These are phyloP conservation scores for Malbranchea zuffiana DNA, from an alignment of 2,329 filamentous ascomycete species.

Conservation along the genomic window DNA sequence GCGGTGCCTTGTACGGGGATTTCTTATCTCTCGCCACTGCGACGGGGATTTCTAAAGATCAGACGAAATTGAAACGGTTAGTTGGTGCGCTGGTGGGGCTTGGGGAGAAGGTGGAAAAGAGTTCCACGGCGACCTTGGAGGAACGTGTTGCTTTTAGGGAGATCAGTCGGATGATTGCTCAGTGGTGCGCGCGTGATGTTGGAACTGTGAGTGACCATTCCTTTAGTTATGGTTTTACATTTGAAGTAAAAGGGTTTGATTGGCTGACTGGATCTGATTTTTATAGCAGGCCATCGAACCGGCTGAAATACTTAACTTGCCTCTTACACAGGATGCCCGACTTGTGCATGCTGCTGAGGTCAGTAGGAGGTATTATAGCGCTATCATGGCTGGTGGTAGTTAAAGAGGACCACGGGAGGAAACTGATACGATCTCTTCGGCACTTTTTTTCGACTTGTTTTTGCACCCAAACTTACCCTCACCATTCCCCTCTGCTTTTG, in stretches of 20 bases:
- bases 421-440: background rate
- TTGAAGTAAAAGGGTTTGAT: too few species aligned
- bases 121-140: slow-evolving; percentile 37
- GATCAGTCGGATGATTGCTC: slow-evolving; percentile 65
- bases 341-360: slow-evolving; percentile 60
- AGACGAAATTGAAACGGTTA: slow-evolving; percentile 33
- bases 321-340: slow-evolving; percentile 60
- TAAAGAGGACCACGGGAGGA: slow-evolving; percentile 1
- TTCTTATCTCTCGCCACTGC: slow-evolving; percentile 43
- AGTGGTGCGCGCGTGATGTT: slow-evolving; percentile 50
- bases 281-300: slow-evolving; percentile 24
- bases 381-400: slow-evolving; percentile 42
- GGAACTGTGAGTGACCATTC: slow-evolving; percentile 51
- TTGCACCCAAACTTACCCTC: too few species aligned
- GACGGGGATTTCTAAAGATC: slow-evolving; percentile 31
- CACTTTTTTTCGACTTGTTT: too few species aligned
- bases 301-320: slow-evolving; percentile 31
- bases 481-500: too few species aligned
- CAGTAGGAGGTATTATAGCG: slow-evolving; percentile 57
- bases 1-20: slow-evolving; percentile 68
- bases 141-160: slow-evolving; percentile 67
- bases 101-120: slow-evolving; percentile 30
- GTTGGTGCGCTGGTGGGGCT: slow-evolving; percentile 39
- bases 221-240: too few species aligned
- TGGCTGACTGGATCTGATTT: slow-evolving; percentile 10